Conservation (phyloP, 225 moss, liverwort and hornwort species). For the Physcomitrium patens region DNA sequence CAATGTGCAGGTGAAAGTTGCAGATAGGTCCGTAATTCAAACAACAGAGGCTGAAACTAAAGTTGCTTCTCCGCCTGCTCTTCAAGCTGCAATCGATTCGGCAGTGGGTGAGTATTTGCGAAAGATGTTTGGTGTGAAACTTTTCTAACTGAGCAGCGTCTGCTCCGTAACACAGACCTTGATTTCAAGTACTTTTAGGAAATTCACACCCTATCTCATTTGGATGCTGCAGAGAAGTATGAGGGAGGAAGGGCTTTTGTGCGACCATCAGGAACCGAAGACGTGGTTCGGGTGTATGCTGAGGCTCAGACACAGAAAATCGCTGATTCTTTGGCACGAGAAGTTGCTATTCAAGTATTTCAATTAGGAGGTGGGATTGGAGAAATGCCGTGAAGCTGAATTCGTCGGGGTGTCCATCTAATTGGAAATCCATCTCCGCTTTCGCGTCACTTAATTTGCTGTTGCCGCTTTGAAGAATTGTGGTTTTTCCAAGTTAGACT, state of each 20-base stretch:
- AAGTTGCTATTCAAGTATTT: conserved; percentile 71
- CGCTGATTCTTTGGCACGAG: conserved; percentile 76
- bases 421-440: not conserved
- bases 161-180: not conserved
- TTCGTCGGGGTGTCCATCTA: not conserved
- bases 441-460: not conserved
- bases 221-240: conserved; percentile 57
- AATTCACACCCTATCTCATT: not conserved
- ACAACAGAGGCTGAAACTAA: conserved; percentile 81
- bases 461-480: not conserved
- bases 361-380: conserved; percentile 76
- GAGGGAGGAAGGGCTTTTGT: conserved; percentile 79
- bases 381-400: conserved; percentile 40
- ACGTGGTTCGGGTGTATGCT: conserved; percentile 90
- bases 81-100: conserved; percentile 84
- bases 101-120: conserved; percentile 65
- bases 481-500: not conserved
- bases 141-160: too few species aligned
- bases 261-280: conserved; percentile 96
- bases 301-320: conserved; percentile 73
- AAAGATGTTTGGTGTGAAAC: not conserved
- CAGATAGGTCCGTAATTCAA: conserved; percentile 68
- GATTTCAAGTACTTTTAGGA: not conserved
- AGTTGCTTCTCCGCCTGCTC: conserved; percentile 60
- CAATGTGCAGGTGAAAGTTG: conserved; percentile 71